These are phyloP conservation scores for Melastoma malabathricum DNA, from an alignment of 345 rosid genomes.

Conservation along the genomic window DNA sequence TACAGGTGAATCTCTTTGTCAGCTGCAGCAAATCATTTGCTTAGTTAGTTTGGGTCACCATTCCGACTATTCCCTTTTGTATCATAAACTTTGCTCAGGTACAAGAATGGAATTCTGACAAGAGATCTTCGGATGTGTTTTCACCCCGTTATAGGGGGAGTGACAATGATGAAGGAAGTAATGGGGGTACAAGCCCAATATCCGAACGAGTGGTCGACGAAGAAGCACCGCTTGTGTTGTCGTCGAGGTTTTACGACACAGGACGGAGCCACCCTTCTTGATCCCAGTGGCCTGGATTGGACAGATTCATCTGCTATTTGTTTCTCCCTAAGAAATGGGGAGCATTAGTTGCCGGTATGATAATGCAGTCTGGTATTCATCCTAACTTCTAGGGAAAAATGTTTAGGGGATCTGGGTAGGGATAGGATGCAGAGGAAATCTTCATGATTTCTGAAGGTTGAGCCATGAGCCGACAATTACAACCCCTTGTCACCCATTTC, in stretches of 20 bases:
- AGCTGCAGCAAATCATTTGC: not conserved
- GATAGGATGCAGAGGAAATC: no score
- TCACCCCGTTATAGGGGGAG: conserved; percentile 24
- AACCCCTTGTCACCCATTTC: no score
- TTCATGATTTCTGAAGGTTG: no score
- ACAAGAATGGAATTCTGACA: conserved; percentile 85
- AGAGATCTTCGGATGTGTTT: conserved; percentile 76
- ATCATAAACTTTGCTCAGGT: not conserved
- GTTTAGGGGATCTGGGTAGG: no score
- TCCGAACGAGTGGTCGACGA: conserved; percentile 42
- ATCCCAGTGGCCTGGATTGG: not conserved
- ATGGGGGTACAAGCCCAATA: conserved; percentile 18
- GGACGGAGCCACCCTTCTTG: conserved; percentile 42
- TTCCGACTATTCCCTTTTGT: not conserved
- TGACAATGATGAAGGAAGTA: conserved; percentile 20
- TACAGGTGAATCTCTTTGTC: conserved; percentile 37
- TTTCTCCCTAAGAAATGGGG: not conserved
- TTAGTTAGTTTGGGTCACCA: not conserved
- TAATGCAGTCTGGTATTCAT: no score
- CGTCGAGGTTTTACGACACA: conserved; percentile 48
- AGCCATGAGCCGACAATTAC: no score
- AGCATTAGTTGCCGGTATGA: no score
- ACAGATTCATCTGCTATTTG: not conserved
- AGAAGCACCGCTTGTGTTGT: conserved; percentile 65
- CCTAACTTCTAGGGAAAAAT: no score